These are phyloP conservation scores for Kodamaea plutei DNA, from an alignment of 1,139 yeast species.

Conservation along the genomic window DNA sequence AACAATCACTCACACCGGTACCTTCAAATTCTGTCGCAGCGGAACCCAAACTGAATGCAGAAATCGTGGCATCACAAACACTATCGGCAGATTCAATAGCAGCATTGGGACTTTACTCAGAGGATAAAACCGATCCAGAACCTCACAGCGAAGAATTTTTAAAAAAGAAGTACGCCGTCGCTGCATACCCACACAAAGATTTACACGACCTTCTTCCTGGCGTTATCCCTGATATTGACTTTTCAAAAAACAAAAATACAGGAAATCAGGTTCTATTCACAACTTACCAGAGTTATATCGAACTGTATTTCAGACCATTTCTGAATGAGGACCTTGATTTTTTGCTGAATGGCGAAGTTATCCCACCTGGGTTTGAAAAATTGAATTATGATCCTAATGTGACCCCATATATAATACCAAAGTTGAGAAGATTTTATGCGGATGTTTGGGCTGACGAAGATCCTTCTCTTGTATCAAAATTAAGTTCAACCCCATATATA, in stretches of 20 bases:
- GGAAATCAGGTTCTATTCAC: constrained; percentile 88
- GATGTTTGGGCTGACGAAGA: constrained; percentile 89
- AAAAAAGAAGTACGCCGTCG: constrained; percentile 79
- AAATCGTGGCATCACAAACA: constrained; percentile 37
- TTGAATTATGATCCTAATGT: constrained; percentile 58
- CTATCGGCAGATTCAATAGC: constrained; percentile 63
- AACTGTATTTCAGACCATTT: constrained; percentile 75
- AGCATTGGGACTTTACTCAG: constrained; percentile 64
- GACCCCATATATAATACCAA: constrained; percentile 74
- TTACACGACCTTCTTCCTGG: constrained; percentile 80
- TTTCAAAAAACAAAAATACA: constrained; percentile 75
- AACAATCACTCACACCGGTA: background rate
- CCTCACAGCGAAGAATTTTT: constrained; percentile 68
- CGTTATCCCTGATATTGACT: constrained; percentile 79
- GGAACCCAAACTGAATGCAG: background rate
- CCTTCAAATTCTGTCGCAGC: background rate
- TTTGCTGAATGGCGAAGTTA: constrained; percentile 54
- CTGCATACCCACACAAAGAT: constrained; percentile 80
- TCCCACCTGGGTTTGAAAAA: constrained; percentile 50
- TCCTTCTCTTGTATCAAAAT: constrained; percentile 37
- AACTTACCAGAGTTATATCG: constrained; percentile 81
- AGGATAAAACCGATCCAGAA: constrained; percentile 50
- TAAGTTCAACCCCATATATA: constrained; percentile 35
- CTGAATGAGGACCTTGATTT: constrained; percentile 79
- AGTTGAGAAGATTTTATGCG: constrained; percentile 75